Evolutionary conservation across 2,329 filamentous ascomycete species (phyloP).

Genomic region (Phyllosticta citrichinensis): DNA sequence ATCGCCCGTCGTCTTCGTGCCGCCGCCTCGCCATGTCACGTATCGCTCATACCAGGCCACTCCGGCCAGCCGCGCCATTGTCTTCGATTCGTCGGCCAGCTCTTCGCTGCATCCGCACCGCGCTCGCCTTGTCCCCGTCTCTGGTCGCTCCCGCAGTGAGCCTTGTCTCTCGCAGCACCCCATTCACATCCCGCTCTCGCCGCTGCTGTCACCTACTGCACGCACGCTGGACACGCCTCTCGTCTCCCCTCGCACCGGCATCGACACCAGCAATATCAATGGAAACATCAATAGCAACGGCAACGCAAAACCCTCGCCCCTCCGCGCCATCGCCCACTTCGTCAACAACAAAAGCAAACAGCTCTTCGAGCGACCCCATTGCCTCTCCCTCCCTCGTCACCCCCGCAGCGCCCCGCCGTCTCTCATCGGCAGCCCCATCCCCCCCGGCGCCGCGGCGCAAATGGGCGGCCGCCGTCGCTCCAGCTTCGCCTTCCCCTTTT

Average conservation of each 20-base stretch:
- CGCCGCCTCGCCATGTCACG: neutral
- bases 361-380: neutral
- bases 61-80: neutral
- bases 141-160: neutral
- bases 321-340: neutral
- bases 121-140: neutral
- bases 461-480: neutral
- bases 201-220: too few relatives aligned
- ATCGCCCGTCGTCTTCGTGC: neutral
- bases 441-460: neutral
- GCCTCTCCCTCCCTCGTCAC: neutral
- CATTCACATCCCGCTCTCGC: neutral
- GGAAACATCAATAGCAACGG: neutral
- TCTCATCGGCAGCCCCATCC: neutral
- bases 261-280: neutral
- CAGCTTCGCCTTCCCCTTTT: neutral
- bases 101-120: too few relatives aligned
- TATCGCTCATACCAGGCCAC: neutral
- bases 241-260: neutral
- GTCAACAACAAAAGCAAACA: neutral
- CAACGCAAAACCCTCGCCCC: neutral
- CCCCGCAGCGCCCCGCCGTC: neutral
- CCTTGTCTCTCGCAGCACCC: neutral
- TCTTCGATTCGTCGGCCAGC: neutral
- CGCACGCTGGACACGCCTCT: neutral